Evolutionary conservation across 164 flowering plant species (phyloP).

Genomic region (Vitis riparia): DNA sequence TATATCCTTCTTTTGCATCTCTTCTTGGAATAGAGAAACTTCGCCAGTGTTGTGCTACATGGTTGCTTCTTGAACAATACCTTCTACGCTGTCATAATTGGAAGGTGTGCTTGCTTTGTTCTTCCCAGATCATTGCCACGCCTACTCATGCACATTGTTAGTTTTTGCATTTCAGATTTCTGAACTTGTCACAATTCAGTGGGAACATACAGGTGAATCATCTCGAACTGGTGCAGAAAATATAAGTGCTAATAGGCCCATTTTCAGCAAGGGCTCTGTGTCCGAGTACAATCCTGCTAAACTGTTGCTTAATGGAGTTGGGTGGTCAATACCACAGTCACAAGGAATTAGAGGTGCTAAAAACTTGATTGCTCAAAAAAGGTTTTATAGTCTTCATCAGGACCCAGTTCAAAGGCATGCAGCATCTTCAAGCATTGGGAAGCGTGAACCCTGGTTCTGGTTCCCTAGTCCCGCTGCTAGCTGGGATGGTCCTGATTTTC

Average conservation of each 20-base stretch:
- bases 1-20: slow-evolving; percentile 90
- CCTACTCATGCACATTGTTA: not conserved
- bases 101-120: slow-evolving; percentile 55
- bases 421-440: slow-evolving; percentile 30
- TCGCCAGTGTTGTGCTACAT: slow-evolving; percentile 90
- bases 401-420: slow-evolving; percentile 28
- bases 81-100: slow-evolving; percentile 76
- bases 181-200: slow-evolving; percentile 59
- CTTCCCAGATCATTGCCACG: not conserved
- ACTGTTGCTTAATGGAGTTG: slow-evolving; percentile 81
- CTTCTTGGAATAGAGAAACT: slow-evolving; percentile 96
- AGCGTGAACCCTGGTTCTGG: slow-evolving; percentile 92
- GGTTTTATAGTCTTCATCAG: slow-evolving; percentile 28
- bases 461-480: slow-evolving; percentile 72
- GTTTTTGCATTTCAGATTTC: slow-evolving; percentile 18
- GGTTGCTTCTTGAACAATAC: slow-evolving; percentile 93
- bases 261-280: slow-evolving; percentile 34
- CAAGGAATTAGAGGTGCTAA: slow-evolving; percentile 65
- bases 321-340: slow-evolving; percentile 94
- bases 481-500: slow-evolving; percentile 82
- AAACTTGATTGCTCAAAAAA: slow-evolving; percentile 46
- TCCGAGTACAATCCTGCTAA: slow-evolving; percentile 76
- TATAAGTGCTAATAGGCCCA: slow-evolving; percentile 39
- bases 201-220: slow-evolving; percentile 76
- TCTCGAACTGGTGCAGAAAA: slow-evolving; percentile 46